Base-by-base conservation (phyloP, 257 asterid genomes). In the Datura wrightii region DNA sequence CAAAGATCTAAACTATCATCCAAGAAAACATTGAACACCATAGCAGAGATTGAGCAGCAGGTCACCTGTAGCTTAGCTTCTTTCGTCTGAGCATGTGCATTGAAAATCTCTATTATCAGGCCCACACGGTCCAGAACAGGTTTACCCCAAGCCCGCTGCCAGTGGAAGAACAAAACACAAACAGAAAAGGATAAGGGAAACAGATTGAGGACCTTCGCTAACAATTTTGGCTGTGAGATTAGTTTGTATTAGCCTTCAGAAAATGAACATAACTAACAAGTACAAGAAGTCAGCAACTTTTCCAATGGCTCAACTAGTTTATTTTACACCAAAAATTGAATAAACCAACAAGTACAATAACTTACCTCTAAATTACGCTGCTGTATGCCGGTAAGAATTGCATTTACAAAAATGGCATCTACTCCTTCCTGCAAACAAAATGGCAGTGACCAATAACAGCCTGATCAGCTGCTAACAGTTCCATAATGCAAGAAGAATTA, bases 11-110 rank as follows among this genome's bases (percentile, higher is more conserved):
- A 59, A 78, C 36, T 10, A 82, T n/a, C 31, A 54, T 15, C 2
- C 8, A 39, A 69, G 56, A 36, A 55, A 37, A 55, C 67, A 85
- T 36, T 37, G n/a, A 66, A 44, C 65, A 46, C n/a, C 41, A 59
- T 56, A 69, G 65, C 78, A 24, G 74, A 52, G 79, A 82, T 83
- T 79, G 82, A 89, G 78, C 15, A 83, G 85, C 59, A 55, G 14
- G 79, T 66, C 70, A 94, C 99, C 95, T 96, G 98, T 81, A 95
- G 87, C 87, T 94, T 97, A 76, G 97, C 99, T 89, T 97, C 99
- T 91, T 97, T 97, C 60, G 99, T 97, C 89, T 93, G 98, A 82
- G 99, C 99, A 91, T 95, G 99, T 82, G 99, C 99, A 88, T 95
- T 94, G 84, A 97, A 97, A 86, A 97, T 95, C 90, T 94, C 98